phyloP scores from a whole-genome alignment of 2,329 filamentous ascomycete species.

The Pseudopithomyces maydicus region DNA sequence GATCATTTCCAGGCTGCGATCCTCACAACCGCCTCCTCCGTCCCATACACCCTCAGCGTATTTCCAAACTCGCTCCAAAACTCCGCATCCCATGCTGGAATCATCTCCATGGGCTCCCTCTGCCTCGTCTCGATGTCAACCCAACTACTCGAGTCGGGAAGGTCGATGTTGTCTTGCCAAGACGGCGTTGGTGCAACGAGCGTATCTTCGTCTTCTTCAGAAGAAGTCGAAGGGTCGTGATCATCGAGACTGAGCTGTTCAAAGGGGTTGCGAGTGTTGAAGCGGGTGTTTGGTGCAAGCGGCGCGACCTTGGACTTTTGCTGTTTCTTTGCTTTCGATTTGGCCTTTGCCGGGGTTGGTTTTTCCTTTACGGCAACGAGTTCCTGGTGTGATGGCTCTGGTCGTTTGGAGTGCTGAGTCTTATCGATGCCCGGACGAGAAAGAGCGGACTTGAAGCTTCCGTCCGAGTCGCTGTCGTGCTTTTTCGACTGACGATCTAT shows the following conservation, averaged over 20 bases:
- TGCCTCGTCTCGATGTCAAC: slow-evolving; percentile 22
- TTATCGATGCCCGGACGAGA: slow-evolving; percentile 23
- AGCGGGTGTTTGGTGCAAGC: slow-evolving; percentile 11
- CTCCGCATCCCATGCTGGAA: slow-evolving; percentile 56
- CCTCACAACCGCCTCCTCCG: slow-evolving; percentile 52
- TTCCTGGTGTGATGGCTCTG: neutral
- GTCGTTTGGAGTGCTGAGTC: slow-evolving; percentile 14
- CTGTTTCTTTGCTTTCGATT: slow-evolving; percentile 14
- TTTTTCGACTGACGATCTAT: slow-evolving; percentile 17
- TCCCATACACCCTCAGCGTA: slow-evolving; percentile 65
- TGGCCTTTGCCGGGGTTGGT: slow-evolving; percentile 10
- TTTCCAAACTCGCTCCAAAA: slow-evolving; percentile 67
- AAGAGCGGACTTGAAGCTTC: slow-evolving; percentile 13
- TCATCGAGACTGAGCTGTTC: slow-evolving; percentile 12
- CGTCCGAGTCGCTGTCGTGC: slow-evolving; percentile 7
- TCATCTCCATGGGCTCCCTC: slow-evolving; percentile 47
- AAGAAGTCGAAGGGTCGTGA: neutral
- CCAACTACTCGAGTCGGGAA: slow-evolving; percentile 25
- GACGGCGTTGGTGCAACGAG: neutral
- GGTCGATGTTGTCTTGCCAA: slow-evolving; percentile 27
- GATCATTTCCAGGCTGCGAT: slow-evolving; percentile 27
- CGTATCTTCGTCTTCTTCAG: neutral
- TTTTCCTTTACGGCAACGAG: slow-evolving; percentile 12
- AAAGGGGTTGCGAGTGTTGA: slow-evolving; percentile 35
- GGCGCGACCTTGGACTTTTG: slow-evolving; percentile 2